Conservation (phyloP, 495 filamentous ascomycete genomes). For the Sabuloglossum arenarium region DNA sequence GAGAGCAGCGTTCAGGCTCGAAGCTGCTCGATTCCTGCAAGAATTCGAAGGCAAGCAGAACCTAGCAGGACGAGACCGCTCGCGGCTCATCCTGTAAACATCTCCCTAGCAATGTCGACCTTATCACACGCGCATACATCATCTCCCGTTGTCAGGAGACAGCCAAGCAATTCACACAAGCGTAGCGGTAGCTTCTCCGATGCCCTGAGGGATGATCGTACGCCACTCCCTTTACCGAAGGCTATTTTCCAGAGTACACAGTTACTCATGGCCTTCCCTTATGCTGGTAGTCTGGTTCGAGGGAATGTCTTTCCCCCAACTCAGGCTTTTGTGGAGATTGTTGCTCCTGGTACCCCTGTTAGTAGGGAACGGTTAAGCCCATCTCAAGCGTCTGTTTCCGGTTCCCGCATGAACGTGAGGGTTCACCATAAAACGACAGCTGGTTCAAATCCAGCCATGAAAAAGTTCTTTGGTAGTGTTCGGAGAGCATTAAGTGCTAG, state of each 20-base stretch:
- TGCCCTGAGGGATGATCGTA: slow-evolving; percentile 55
- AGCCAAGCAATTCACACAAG: slow-evolving; percentile 34
- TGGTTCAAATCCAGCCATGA: slow-evolving; percentile 43
- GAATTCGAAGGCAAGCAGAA: slow-evolving; percentile 24
- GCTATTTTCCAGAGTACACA: slow-evolving; percentile 20
- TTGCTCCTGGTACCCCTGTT: slow-evolving; percentile 38
- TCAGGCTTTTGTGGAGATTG: slow-evolving; percentile 24
- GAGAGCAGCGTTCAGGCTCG: slow-evolving; percentile 43
- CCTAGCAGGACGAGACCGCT: background rate
- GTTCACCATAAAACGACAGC: slow-evolving; percentile 12
- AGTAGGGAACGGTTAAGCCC: slow-evolving; percentile 14
- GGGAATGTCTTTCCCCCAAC: slow-evolving; percentile 59
- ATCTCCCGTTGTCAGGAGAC: background rate
- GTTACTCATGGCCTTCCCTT: slow-evolving; percentile 39
- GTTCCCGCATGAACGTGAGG: slow-evolving; percentile 6
- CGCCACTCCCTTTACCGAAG: slow-evolving; percentile 29
- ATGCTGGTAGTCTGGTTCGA: slow-evolving; percentile 67
- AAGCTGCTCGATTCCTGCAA: slow-evolving; percentile 69
- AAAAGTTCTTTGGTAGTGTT: slow-evolving; percentile 69
- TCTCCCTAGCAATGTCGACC: slow-evolving; percentile 15
- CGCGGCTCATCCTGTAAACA: slow-evolving; percentile 42
- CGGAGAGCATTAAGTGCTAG: slow-evolving; percentile 68
- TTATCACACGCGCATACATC: background rate
- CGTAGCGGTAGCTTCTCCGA: slow-evolving; percentile 52
- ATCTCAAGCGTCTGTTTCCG: slow-evolving; percentile 20